Conservation (phyloP, 108 stramenopile species). For the Bacterosira constricta region DNA sequence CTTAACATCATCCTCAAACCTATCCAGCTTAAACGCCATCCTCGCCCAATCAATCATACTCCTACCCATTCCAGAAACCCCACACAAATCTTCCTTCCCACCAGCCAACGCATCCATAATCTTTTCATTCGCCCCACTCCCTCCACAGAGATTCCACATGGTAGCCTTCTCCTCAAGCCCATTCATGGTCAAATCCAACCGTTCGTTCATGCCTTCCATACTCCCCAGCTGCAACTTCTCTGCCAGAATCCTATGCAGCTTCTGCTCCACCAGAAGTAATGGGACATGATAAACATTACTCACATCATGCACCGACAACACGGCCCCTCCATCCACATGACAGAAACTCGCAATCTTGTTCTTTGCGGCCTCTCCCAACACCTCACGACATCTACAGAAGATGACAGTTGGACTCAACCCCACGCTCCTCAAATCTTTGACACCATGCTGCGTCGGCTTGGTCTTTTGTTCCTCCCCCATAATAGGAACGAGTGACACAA, state of each 20-base stretch:
- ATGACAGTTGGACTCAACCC: constrained; percentile 95
- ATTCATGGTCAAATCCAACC: constrained; percentile 59
- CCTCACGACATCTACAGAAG: constrained; percentile 91
- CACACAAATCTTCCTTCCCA: constrained; percentile 12
- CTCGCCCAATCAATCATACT: constrained; percentile 86
- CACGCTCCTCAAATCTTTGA: constrained; percentile 92
- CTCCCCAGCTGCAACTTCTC: constrained; percentile 41
- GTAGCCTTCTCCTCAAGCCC: constrained; percentile 67
- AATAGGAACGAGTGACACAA: constrained; percentile 96
- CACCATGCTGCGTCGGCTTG: constrained; percentile 99
- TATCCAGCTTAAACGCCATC: constrained; percentile 89
- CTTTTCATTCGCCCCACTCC: constrained; percentile 31
- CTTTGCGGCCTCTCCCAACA: constrained; percentile 81
- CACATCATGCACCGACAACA: constrained; percentile 97
- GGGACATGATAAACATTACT: constrained; percentile 99
- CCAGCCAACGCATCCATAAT: constrained; percentile 27
- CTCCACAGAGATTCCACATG: constrained; percentile 52
- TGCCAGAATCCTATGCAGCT: constrained; percentile 75
- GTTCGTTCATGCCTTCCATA: constrained; percentile 16
- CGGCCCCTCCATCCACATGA: constrained; percentile 87
- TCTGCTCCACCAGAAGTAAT: constrained; percentile 90
- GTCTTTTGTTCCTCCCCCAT: constrained; percentile 99
- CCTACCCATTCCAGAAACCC: constrained; percentile 25
- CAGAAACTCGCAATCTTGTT: constrained; percentile 96
- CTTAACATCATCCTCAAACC: constrained; percentile 69